Evolutionary conservation across 352 stramenopile species (phyloP).

Genomic region (Thraustochytrium striatum): DNA sequence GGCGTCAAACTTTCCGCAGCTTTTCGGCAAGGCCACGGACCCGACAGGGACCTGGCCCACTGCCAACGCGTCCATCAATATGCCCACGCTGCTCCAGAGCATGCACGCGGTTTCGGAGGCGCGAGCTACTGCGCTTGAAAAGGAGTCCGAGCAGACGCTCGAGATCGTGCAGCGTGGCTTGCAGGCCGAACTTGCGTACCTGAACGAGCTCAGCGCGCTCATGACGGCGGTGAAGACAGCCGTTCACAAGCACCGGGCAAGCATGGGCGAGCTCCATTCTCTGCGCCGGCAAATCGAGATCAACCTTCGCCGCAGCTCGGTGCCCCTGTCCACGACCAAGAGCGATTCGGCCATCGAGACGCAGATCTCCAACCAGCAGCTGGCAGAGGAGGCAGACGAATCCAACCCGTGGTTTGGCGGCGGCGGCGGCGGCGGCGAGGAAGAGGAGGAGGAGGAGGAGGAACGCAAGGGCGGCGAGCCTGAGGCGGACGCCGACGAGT

Average conservation of each 20-base stretch:
- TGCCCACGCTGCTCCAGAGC: neutral
- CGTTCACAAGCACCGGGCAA: neutral
- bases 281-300: too few relatives aligned
- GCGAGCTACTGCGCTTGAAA: neutral
- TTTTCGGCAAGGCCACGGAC: constrained; percentile 17
- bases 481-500: too few relatives aligned
- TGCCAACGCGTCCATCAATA: constrained; percentile 18
- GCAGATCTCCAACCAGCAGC: too few relatives aligned
- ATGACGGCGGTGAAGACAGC: constrained; percentile 19
- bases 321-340: too few relatives aligned
- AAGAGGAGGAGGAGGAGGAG: too few relatives aligned
- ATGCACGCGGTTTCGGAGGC: constrained; percentile 32
- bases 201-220: constrained; percentile 1
- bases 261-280: constrained; percentile 15
- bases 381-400: too few relatives aligned
- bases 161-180: neutral
- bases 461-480: too few relatives aligned
- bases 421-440: too few relatives aligned
- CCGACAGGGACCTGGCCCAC: neutral
- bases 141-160: constrained; percentile 1
- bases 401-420: too few relatives aligned
- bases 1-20: neutral
- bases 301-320: too few relatives aligned
- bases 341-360: too few relatives aligned
- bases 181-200: neutral